Evolutionary conservation across 2,329 filamentous ascomycete genomes (phyloP).

Genomic region (Trichoderma simmonsii): DNA sequence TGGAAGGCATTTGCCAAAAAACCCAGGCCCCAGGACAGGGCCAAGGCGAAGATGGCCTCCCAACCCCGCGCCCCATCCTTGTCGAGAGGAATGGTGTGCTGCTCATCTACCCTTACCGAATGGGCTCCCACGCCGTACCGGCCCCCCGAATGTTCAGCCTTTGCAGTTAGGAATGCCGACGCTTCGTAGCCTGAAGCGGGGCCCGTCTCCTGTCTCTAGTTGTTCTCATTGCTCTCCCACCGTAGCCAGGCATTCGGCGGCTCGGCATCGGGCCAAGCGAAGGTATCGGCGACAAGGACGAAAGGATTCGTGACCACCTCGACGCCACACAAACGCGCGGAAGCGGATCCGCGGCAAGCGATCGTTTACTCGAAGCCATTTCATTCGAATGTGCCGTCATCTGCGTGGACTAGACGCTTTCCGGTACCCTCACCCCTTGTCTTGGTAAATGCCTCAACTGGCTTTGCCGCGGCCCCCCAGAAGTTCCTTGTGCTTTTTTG

Average conservation of each 20-base stretch:
- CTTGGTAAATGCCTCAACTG: conserved; percentile 12
- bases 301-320: background rate
- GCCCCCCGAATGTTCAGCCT: background rate
- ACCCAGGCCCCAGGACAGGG: background rate
- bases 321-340: conserved; percentile 15
- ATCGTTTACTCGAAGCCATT: conserved; percentile 8
- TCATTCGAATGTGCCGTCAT: background rate
- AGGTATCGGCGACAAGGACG: background rate
- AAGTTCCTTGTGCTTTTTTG: background rate
- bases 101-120: background rate
- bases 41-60: background rate
- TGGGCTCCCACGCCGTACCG: background rate
- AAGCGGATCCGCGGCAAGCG: conserved; percentile 22
- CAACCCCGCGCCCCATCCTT: background rate
- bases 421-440: background rate
- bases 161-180: background rate
- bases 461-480: background rate
- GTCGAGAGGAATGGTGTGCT: background rate
- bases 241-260: background rate
- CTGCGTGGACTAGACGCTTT: background rate
- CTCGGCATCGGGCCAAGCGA: conserved; percentile 3
- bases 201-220: background rate
- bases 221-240: background rate
- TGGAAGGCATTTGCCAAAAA: background rate
- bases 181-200: background rate